Conservation (phyloP, 352 stramenopile species). For the Thraustochytrium striatum region DNA sequence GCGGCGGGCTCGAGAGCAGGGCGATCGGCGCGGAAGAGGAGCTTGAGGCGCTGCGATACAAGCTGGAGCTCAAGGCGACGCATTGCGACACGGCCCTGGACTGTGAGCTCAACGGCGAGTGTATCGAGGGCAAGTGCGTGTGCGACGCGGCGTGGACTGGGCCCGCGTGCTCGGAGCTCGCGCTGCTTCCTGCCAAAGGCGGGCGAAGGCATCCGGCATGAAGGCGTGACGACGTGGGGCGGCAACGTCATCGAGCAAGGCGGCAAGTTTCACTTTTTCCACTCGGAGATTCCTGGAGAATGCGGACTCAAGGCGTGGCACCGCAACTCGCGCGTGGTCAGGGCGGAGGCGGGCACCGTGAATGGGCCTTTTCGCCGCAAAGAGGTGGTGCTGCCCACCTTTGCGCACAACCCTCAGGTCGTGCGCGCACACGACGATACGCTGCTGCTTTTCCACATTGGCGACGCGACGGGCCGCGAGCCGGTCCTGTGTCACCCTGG, state of each 20-base stretch:
- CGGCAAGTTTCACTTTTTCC: not conserved
- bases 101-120: constrained; percentile 23
- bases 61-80: too few species aligned
- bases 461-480: not conserved
- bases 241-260: constrained; percentile 6
- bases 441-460: constrained; percentile 25
- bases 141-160: constrained; percentile 18
- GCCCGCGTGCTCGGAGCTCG: not conserved
- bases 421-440: not conserved
- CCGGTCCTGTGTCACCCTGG: not conserved
- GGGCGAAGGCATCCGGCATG: not conserved
- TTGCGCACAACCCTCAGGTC: constrained; percentile 1
- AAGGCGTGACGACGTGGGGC: constrained; percentile 7
- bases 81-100: not conserved
- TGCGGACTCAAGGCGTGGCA: constrained; percentile 13
- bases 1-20: too few species aligned
- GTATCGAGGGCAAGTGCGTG: not conserved
- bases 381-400: not conserved
- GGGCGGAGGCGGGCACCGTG: not conserved
- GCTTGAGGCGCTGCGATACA: too few species aligned
- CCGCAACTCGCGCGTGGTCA: not conserved
- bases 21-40: too few species aligned
- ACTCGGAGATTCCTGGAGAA: not conserved
- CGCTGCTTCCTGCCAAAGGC: not conserved
- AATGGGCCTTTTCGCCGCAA: not conserved